Evolutionary conservation across 495 filamentous ascomycete genomes (phyloP).

Genomic region (Lophiostoma macrostomum): DNA sequence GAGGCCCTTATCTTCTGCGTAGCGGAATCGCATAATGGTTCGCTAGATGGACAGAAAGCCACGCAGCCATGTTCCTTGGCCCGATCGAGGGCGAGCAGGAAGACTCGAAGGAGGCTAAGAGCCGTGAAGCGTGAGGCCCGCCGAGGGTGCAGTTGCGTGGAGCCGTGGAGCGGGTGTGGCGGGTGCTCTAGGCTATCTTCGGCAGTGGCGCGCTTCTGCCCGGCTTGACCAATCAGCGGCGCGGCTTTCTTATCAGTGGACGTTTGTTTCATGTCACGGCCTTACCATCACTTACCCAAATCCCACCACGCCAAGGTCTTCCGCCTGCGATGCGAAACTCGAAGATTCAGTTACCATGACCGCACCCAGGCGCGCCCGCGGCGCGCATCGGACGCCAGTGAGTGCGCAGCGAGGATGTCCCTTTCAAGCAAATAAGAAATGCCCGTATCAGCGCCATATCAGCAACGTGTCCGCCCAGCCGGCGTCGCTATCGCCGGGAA

Average conservation of each 20-base stretch:
- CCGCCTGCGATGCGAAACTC: not conserved
- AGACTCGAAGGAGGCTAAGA: not conserved
- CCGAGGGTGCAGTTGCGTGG: not conserved
- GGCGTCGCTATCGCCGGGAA: too few species aligned
- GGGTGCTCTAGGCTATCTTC: too few species aligned
- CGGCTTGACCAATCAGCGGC: not conserved
- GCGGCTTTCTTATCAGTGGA: not conserved
- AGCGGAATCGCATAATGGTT: constrained; percentile 16
- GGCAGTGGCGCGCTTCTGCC: not conserved
- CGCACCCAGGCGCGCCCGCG: too few species aligned
- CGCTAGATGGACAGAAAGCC: not conserved
- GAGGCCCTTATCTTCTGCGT: constrained; percentile 14
- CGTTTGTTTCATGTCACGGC: not conserved
- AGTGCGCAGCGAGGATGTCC: constrained; percentile 6
- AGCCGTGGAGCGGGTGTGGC: not conserved
- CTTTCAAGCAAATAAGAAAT: not conserved
- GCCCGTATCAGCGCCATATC: not conserved
- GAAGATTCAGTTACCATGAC: too few species aligned
- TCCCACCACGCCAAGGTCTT: not conserved
- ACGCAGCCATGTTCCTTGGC: not conserved
- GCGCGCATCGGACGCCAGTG: too few species aligned
- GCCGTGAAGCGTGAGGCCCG: constrained; percentile 1
- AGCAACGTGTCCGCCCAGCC: not conserved
- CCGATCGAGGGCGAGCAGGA: not conserved
- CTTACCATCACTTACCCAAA: not conserved